Conservation (phyloP, 768 basidiomycete genomes). For the Glaciozyma martinii region DNA sequence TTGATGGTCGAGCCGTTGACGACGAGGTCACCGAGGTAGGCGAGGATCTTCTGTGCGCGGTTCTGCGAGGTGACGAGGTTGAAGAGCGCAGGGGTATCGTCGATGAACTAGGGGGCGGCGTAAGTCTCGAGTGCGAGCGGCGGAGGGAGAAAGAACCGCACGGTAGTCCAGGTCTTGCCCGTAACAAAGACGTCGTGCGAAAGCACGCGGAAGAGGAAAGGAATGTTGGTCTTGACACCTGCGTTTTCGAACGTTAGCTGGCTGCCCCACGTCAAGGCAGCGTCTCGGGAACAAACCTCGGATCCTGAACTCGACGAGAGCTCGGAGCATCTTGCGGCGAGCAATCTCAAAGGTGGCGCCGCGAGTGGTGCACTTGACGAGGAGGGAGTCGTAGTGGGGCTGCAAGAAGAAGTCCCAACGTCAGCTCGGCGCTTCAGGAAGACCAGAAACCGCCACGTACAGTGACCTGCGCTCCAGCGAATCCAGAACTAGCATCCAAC, state of each 20-base stretch:
- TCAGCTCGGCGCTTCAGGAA: background rate
- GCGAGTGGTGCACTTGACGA: constrained; percentile 91
- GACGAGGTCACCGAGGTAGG: constrained; percentile 92
- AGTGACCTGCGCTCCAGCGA: constrained; percentile 97
- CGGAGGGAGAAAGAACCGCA: constrained; percentile 38
- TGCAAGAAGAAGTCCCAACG: constrained; percentile 42
- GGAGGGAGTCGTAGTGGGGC: constrained; percentile 96
- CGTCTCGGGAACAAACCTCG: constrained; percentile 52
- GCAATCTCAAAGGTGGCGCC: constrained; percentile 99
- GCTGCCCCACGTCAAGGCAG: too few relatives aligned
- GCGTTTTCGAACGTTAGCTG: background rate
- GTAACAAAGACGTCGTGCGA: constrained; percentile 93
- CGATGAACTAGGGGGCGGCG: constrained; percentile 66
- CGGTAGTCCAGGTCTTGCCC: constrained; percentile 97
- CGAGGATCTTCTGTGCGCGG: constrained; percentile 91
- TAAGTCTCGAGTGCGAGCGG: background rate
- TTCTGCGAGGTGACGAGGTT: constrained; percentile 96
- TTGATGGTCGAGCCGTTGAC: constrained; percentile 98
- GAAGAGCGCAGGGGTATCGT: constrained; percentile 98
- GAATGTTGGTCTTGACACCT: constrained; percentile 78
- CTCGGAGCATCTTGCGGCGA: constrained; percentile 96
- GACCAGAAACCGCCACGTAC: constrained; percentile 35
- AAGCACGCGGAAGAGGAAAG: constrained; percentile 94
- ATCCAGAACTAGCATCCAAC: constrained; percentile 91
- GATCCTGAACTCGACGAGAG: constrained; percentile 98